Percentiles rank a stretch among this genome's conserved stretches.
Evolutionary conservation across 2,329 filamentous ascomycete species (phyloP).

Genomic region (Parasarocladium wereldwijsianum): DNA sequence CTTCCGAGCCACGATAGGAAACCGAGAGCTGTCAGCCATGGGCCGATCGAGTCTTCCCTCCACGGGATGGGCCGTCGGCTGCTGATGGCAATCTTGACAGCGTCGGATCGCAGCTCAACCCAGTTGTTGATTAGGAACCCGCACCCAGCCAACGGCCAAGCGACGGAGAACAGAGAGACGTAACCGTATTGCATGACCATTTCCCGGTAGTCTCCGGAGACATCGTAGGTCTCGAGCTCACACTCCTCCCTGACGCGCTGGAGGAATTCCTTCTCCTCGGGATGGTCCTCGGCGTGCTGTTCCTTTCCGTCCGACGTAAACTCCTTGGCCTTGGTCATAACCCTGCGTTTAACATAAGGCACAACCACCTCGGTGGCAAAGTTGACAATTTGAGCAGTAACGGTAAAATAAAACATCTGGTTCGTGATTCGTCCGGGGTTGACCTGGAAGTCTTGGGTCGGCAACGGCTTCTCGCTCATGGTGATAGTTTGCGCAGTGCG

Average conservation of each 20-base stretch:
- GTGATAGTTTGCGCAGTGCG: slow-evolving; percentile 61
- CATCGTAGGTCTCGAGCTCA: slow-evolving; percentile 72
- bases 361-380: slow-evolving; percentile 74
- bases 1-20: slow-evolving; percentile 93
- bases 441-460: slow-evolving; percentile 56
- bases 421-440: slow-evolving; percentile 72
- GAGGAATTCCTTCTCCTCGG: slow-evolving; percentile 71
- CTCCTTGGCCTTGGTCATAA: slow-evolving; percentile 65
- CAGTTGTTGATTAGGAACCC: slow-evolving; percentile 93
- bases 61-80: slow-evolving; percentile 82
- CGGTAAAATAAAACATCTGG: slow-evolving; percentile 91
- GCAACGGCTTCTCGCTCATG: slow-evolving; percentile 57
- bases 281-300: slow-evolving; percentile 41
- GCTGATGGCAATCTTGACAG: slow-evolving; percentile 82
- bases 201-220: slow-evolving; percentile 79
- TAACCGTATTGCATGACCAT: slow-evolving; percentile 86
- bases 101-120: slow-evolving; percentile 86
- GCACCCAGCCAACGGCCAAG: slow-evolving; percentile 85
- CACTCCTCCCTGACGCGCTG: slow-evolving; percentile 70
- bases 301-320: slow-evolving; percentile 41
- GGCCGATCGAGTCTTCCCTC: slow-evolving; percentile 85
- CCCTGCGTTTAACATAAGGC: slow-evolving; percentile 68
- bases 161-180: slow-evolving; percentile 76
- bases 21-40: slow-evolving; percentile 72
- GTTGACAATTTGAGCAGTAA: slow-evolving; percentile 84